Base-by-base conservation (phyloP, 495 filamentous ascomycete genomes). In the Tetracladium setigerum region DNA sequence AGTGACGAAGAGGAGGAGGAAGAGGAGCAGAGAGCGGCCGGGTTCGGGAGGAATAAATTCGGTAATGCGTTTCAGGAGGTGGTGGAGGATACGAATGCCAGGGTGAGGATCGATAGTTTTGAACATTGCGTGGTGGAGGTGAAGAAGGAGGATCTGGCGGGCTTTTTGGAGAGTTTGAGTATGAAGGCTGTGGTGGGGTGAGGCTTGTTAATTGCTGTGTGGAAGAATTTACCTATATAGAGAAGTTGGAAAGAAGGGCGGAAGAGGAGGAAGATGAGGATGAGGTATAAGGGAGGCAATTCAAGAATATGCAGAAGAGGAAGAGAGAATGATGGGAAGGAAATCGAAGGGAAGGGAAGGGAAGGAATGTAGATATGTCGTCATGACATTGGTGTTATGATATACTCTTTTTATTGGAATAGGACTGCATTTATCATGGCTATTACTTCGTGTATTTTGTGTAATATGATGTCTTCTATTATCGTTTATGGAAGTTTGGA, bases 71-170 rank as follows among this genome's bases (percentile, higher is more conserved):
- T 97, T 66, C 89, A 95, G 60, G 90, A 95, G 58, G 94, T 97
- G 7, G 86, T 95, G 16, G 78, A 81, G 44, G 89, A 95, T 69
- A 98, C 91, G 33, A 89, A 82, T 50, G 87, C 90, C 4, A 71
- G 89, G 13, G 87, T 97, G 15, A 71, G 89, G 46, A 95, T 96
- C 54, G 92, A 98, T 62, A 90, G 84, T 66, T 98, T 98, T 64
- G 94, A 98, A 67, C 84, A 95, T 62, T 95, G 87, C 54, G 94
- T 97, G 9, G 89, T 96, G 39, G 92, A 97, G 67, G 92, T 98
- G 27, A 79, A 83, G 68, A 95, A 95, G 68, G 92, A 98, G 61
- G 91, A 97, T 66, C 71, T 98, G 24, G 77, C 82, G 15, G 88
- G 83, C 10, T 98, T 98, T 63, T 72, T 98, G 53, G 92, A 97